Base-by-base conservation (phyloP, 208 protist species). In the Acanthamoeba healyi region DNA sequence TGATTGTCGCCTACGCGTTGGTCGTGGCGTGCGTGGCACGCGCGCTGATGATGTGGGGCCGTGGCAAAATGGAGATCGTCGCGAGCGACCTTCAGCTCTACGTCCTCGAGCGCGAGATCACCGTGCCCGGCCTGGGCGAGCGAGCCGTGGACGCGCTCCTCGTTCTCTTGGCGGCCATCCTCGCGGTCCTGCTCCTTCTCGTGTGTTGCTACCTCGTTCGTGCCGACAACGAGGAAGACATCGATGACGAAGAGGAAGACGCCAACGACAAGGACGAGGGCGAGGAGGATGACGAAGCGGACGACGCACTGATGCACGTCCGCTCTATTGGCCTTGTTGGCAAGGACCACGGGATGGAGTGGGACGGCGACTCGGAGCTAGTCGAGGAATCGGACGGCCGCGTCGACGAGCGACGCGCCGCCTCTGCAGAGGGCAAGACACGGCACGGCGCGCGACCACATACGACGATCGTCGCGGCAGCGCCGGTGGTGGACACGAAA, bases 51-150 rank as follows among this genome's bases (percentile, higher is more conserved):
- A 12, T 44, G n/a, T 7, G 70, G 4, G 70, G 70, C 34, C 70
- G 70, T 32, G 70, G 70, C 29, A 79, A 79, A 32, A 79, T 79
- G 70, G 70, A 42, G 24, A 12, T 79, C 32, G 38, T 42, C 70
- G 42, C 42, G 70, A 4, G 24, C 36, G 70, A 79, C 70, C 9
- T 79, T 12, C 36, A 38, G n/a, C 6, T 79, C 34, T 3, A 44
- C 70, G 7, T 79, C 32, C n/a, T 79, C 17, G 70, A 42, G 14
- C 14, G 38, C 24, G 6, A 42, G 36, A 7, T 79, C 29, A 24
- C 42, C 7, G 10, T 54, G 49, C 70, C 70, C 34, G 70, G 70
- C 6, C 70, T 79, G 24, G 70, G 70, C 24, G 6, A 5, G 29
- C 36, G 29, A 12, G 70, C 70, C 36, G 70, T 42, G 36, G 70